These are phyloP conservation scores for Mucuna pruriens DNA, from an alignment of 306 rosid genomes.

Conservation along the genomic window DNA sequence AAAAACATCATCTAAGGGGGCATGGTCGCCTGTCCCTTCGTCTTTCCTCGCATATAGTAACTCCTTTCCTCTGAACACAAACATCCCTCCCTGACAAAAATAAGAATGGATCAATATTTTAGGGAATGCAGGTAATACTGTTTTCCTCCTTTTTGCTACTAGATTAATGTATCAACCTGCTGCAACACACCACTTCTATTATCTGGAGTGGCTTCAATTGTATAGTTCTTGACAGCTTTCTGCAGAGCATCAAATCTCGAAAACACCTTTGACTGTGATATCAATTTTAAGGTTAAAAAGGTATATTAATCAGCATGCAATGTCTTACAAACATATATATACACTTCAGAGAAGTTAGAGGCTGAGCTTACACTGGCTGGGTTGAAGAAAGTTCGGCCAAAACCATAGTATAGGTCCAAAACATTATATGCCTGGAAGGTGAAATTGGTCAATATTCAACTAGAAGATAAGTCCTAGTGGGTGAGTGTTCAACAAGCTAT, in stretches of 20 bases:
- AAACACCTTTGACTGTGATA: slow-evolving; percentile 68
- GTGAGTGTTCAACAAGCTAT: slow-evolving; percentile 1
- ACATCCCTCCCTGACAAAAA: slow-evolving; percentile 80
- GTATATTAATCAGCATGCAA: slow-evolving; percentile 14
- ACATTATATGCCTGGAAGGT: slow-evolving; percentile 69
- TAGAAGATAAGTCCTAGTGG: neutral
- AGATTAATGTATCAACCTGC: slow-evolving; percentile 56
- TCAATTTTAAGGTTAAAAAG: slow-evolving; percentile 16
- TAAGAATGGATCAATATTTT: neutral
- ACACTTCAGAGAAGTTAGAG: slow-evolving; percentile 12
- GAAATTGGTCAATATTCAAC: slow-evolving; percentile 26
- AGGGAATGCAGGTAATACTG: slow-evolving; percentile 1
- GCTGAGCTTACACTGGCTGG: slow-evolving; percentile 77
- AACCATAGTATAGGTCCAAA: slow-evolving; percentile 71
- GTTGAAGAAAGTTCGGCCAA: slow-evolving; percentile 92
- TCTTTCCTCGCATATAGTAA: slow-evolving; percentile 85
- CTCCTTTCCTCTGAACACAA: slow-evolving; percentile 79
- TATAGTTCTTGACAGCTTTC: slow-evolving; percentile 79
- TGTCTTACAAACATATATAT: neutral
- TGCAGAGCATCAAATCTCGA: slow-evolving; percentile 65
- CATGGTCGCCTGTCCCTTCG: slow-evolving; percentile 93
- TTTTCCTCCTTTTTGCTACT: slow-evolving; percentile 15
- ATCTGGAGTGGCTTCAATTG: slow-evolving; percentile 81
- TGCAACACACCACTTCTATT: slow-evolving; percentile 77
- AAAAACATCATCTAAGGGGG: slow-evolving; percentile 76